Conservation (phyloP, 768 basidiomycete species). For the Amanita pallidorosea region DNA sequence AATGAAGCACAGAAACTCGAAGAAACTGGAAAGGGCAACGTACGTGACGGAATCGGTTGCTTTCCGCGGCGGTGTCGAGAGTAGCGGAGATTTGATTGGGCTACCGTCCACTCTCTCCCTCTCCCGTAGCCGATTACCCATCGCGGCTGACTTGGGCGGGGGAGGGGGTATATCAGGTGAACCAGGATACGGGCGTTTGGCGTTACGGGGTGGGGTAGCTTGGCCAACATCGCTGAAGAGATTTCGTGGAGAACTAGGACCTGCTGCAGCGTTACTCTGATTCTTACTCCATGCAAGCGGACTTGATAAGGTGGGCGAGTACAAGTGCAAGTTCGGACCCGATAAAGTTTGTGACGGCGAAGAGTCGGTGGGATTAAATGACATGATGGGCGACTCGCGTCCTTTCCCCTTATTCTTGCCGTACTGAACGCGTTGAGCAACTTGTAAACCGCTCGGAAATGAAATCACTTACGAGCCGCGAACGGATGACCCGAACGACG, state of each 20-base stretch:
- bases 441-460: background rate
- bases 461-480: constrained; percentile 35
- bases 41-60: constrained; percentile 47
- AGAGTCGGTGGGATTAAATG: constrained; percentile 19
- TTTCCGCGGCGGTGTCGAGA: constrained; percentile 18
- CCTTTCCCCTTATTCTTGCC: constrained; percentile 50
- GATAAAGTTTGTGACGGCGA: constrained; percentile 29
- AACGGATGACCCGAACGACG: constrained; percentile 48
- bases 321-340: constrained; percentile 16
- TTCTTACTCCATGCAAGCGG: constrained; percentile 13
- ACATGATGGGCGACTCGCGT: constrained; percentile 25
- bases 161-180: constrained; percentile 5
- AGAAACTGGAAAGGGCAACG: constrained; percentile 14
- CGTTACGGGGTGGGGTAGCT: constrained; percentile 13
- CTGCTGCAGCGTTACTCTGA: constrained; percentile 8
- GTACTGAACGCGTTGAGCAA: constrained; percentile 23
- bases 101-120: background rate
- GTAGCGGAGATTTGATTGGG: background rate
- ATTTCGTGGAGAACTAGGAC: constrained; percentile 17
- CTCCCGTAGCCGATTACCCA: constrained; percentile 1
- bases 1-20: background rate
- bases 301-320: constrained; percentile 13
- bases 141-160: constrained; percentile 3
- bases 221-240: constrained; percentile 9
- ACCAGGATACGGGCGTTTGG: constrained; percentile 4